A percentile compares a stretch with the other conserved stretches of the same genome.
Evolutionary conservation across 192 early-diverging fungal species (phyloP).

Genomic region (Piromyces finnis): DNA sequence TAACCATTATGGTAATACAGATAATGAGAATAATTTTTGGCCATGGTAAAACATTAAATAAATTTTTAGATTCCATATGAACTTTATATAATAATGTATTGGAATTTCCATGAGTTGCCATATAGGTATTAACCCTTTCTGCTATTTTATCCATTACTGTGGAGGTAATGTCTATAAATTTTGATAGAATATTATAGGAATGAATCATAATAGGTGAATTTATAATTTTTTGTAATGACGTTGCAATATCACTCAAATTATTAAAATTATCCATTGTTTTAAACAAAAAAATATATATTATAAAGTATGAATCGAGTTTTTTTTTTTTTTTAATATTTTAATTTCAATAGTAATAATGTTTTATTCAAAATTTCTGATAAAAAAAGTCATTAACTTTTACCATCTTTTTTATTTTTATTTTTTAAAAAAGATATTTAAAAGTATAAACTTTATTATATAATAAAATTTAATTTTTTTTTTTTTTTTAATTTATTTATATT

Average conservation of each 20-base stretch:
- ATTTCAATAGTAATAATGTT: no score
- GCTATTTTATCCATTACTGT: not conserved
- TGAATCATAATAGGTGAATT: not conserved
- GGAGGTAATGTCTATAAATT: not conserved
- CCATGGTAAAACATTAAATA: not conserved
- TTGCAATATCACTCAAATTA: not conserved
- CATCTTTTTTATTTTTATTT: no score
- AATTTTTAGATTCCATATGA: not conserved
- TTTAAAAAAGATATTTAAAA: no score
- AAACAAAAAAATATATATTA: no score
- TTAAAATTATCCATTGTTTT: not conserved
- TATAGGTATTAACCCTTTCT: not conserved
- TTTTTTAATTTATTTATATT: no score
- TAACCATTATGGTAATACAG: not conserved
- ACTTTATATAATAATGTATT: not conserved
- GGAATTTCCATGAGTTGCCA: not conserved
- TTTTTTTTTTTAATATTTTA: no score
- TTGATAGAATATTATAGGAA: not conserved
- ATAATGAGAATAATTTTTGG: not conserved
- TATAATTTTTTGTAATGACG: not conserved
- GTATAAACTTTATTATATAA: no score
- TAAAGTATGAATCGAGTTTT: no score
- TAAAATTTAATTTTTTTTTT: no score
- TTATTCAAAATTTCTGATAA: no score
- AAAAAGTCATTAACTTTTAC: no score